Conservation (phyloP, 1,284 basidiomycete species). For the Tylopilus orsonianus region DNA sequence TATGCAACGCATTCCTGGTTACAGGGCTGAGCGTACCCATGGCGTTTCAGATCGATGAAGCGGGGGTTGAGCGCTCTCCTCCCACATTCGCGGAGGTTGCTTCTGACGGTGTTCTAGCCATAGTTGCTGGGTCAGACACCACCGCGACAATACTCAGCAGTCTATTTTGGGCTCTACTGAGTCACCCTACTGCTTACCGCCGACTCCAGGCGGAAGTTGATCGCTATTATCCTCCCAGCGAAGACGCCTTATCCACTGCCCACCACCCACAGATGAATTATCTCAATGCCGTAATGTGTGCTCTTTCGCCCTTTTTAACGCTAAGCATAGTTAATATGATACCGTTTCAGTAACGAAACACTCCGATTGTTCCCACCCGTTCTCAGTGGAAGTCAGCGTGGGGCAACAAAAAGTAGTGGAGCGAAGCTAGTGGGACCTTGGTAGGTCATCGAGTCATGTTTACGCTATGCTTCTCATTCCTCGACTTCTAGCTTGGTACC, state of each 20-base stretch:
- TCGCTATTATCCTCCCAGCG: constrained; percentile 39
- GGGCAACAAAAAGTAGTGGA: constrained; percentile 40
- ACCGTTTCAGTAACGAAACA: constrained; percentile 51
- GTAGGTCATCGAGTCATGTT: constrained; percentile 26
- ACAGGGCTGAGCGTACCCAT: constrained; percentile 2
- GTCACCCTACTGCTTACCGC: constrained; percentile 44
- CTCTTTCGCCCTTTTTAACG: constrained; percentile 10
- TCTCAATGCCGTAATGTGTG: constrained; percentile 54
- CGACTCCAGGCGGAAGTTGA: constrained; percentile 54
- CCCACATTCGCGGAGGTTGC: constrained; percentile 39
- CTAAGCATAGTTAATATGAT: constrained; percentile 10
- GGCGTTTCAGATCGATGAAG: constrained; percentile 46
- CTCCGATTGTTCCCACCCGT: constrained; percentile 56
- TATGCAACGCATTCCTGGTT: not conserved
- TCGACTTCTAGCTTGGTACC: constrained; percentile 43
- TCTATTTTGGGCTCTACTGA: constrained; percentile 47
- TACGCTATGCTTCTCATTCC: constrained; percentile 20
- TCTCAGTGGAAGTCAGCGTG: constrained; percentile 50
- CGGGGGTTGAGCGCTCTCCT: constrained; percentile 40
- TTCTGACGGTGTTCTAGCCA: constrained; percentile 47
- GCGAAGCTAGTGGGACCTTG: constrained; percentile 35
- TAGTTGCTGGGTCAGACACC: constrained; percentile 61
- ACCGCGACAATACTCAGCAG: constrained; percentile 46
- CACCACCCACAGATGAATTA: constrained; percentile 43
- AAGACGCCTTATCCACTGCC: constrained; percentile 36